Percentiles rank a stretch among this genome's conserved stretches.
phyloP scores from a whole-genome alignment of 371 early-diverging fungal genomes.

The Ecytonucleospora hepatopenaei region DNA sequence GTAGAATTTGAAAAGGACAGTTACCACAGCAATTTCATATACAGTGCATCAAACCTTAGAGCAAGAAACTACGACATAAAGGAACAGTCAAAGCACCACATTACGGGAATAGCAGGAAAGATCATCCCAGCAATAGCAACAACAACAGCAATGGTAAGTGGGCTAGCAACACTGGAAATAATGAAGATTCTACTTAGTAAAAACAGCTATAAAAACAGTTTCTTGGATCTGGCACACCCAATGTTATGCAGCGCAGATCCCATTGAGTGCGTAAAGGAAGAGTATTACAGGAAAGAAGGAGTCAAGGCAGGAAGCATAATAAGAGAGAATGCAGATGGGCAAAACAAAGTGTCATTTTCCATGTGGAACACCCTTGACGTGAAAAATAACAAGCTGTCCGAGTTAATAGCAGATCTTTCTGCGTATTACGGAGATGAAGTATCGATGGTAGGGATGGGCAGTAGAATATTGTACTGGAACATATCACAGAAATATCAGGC shows the following conservation, averaged over 20 bases:
- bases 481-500: conserved; percentile 25
- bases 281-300: conserved; percentile 62
- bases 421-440: conserved; percentile 70
- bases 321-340: neutral
- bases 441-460: conserved; percentile 80
- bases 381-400: conserved; percentile 71
- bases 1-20: conserved; percentile 99
- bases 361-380: conserved; percentile 91
- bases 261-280: conserved; percentile 64
- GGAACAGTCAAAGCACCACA: conserved; percentile 76
- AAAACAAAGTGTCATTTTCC: conserved; percentile 61
- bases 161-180: conserved; percentile 82
- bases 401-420: conserved; percentile 73
- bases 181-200: conserved; percentile 44
- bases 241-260: conserved; percentile 96
- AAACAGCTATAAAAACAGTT: conserved; percentile 85
- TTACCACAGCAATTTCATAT: conserved; percentile 96
- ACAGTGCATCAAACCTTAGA: conserved; percentile 87
- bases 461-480: conserved; percentile 65
- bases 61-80: conserved; percentile 85
- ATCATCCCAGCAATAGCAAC: conserved; percentile 99
- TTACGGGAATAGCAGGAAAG: conserved; percentile 97
- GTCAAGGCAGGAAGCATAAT: conserved; percentile 58
- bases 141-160: conserved; percentile 94
- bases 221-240: conserved; percentile 91